Conservation (phyloP, 2,329 filamentous ascomycete species). For the Arthrinium puccinioides region DNA sequence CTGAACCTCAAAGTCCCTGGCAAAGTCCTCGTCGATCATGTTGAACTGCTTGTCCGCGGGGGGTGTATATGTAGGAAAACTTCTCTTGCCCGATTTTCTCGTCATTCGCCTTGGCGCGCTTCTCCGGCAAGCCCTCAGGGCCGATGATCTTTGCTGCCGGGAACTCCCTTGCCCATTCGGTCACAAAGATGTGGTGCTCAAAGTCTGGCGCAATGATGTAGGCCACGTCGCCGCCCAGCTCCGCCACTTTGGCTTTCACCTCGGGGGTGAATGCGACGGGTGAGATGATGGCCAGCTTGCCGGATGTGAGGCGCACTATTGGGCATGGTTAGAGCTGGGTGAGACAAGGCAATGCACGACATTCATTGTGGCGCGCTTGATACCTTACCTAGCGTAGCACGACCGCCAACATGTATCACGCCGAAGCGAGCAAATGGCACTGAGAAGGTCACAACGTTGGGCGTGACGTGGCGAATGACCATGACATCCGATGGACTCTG, state of each 20-base stretch:
- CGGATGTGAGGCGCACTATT: slow-evolving; percentile 69
- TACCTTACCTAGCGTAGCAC: slow-evolving; percentile 70
- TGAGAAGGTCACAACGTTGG: slow-evolving; percentile 70
- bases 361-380: neutral
- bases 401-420: slow-evolving; percentile 72
- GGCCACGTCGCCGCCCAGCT: slow-evolving; percentile 61
- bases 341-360: neutral
- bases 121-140: slow-evolving; percentile 75
- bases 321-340: too few species aligned
- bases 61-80: slow-evolving; percentile 63
- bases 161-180: slow-evolving; percentile 74
- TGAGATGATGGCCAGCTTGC: slow-evolving; percentile 81
- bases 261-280: slow-evolving; percentile 78
- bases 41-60: slow-evolving; percentile 41
- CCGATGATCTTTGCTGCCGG: slow-evolving; percentile 75
- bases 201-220: slow-evolving; percentile 86
- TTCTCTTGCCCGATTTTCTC: slow-evolving; percentile 44
- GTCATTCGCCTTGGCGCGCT: slow-evolving; percentile 58
- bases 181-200: slow-evolving; percentile 92
- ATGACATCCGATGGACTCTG: slow-evolving; percentile 72
- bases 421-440: slow-evolving; percentile 82
- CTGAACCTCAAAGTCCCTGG: slow-evolving; percentile 78
- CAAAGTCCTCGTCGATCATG: slow-evolving; percentile 69
- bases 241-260: slow-evolving; percentile 55
- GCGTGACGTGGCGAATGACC: slow-evolving; percentile 81